Evolutionary conservation across 768 basidiomycete genomes (phyloP).

Genomic region (Erythrobasidium yunnanense): DNA sequence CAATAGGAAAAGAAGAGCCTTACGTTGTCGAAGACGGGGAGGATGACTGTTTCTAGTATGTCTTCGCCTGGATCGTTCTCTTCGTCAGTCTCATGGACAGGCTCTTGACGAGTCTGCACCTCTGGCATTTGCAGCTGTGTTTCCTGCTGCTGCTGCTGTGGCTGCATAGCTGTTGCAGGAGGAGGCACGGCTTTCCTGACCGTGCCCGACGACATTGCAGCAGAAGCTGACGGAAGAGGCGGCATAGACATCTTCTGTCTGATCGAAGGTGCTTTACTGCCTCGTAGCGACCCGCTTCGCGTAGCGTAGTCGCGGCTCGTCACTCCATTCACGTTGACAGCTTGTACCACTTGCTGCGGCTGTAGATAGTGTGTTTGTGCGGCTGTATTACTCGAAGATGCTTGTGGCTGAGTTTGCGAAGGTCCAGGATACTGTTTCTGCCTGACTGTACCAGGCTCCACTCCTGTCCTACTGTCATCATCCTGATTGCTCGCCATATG

Average conservation of each 20-base stretch:
- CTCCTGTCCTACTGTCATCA: background rate
- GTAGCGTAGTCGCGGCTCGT: conserved; percentile 24
- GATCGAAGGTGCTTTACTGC: background rate
- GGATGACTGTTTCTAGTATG: conserved; percentile 90
- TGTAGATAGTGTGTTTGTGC: too few relatives aligned
- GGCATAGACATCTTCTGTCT: background rate
- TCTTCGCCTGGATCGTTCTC: conserved; percentile 26
- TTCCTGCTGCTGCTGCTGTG: conserved; percentile 22
- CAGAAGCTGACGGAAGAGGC: too few relatives aligned
- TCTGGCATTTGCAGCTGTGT: conserved; percentile 6
- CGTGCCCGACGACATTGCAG: background rate
- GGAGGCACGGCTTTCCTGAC: conserved; percentile 16
- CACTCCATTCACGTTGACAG: conserved; percentile 26
- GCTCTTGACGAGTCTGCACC: background rate
- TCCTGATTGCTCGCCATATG: background rate
- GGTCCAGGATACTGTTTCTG: background rate
- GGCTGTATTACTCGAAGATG: too few relatives aligned
- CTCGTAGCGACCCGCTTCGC: background rate
- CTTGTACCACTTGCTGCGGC: background rate
- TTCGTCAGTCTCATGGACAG: background rate
- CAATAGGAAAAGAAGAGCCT: conserved; percentile 38
- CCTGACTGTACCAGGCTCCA: background rate
- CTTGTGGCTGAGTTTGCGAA: too few relatives aligned
- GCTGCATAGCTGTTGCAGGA: background rate
- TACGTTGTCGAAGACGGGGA: conserved; percentile 93